phyloP scores from a whole-genome alignment of 306 rosid species.

The Fagus sylvatica region DNA sequence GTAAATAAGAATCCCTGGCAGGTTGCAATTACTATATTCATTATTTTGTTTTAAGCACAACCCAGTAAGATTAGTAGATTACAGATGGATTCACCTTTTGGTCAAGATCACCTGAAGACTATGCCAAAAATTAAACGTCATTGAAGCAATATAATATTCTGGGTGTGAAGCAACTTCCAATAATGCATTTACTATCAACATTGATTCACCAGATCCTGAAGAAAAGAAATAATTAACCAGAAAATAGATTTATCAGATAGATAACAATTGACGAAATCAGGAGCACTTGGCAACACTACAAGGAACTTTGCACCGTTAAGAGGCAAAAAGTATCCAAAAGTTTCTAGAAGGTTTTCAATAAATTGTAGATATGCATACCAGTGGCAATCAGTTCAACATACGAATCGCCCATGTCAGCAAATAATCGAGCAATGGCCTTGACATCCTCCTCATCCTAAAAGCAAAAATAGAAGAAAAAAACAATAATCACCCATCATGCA shows the following conservation, averaged over 20 bases:
- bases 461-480: conserved; percentile 18
- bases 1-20: conserved; percentile 73
- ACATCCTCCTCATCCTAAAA: conserved; percentile 97
- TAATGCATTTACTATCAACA: conserved; percentile 84
- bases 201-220: conserved; percentile 89
- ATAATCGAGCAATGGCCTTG: conserved; percentile 96
- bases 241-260: conserved; percentile 22
- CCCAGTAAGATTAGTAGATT: conserved; percentile 6
- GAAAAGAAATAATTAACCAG: conserved; percentile 30
- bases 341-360: conserved; percentile 11
- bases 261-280: conserved; percentile 24
- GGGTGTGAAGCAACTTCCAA: conserved; percentile 99
- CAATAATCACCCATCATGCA: conserved; percentile 10
- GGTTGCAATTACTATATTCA: conserved; percentile 30
- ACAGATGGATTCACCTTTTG: conserved; percentile 54
- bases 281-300: conserved; percentile 10
- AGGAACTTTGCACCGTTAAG: conserved; percentile 16
- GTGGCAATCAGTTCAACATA: conserved; percentile 90
- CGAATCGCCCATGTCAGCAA: conserved; percentile 99
- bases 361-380: conserved; percentile 44
- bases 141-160: conserved; percentile 84
- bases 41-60: conserved; percentile 27
- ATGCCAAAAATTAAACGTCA: conserved; percentile 99
- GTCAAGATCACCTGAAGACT: conserved; percentile 91
- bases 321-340: conserved; percentile 29